phyloP scores from a whole-genome alignment of 2,329 filamentous ascomycete species.

The Alternaria novae-zelandiae region DNA sequence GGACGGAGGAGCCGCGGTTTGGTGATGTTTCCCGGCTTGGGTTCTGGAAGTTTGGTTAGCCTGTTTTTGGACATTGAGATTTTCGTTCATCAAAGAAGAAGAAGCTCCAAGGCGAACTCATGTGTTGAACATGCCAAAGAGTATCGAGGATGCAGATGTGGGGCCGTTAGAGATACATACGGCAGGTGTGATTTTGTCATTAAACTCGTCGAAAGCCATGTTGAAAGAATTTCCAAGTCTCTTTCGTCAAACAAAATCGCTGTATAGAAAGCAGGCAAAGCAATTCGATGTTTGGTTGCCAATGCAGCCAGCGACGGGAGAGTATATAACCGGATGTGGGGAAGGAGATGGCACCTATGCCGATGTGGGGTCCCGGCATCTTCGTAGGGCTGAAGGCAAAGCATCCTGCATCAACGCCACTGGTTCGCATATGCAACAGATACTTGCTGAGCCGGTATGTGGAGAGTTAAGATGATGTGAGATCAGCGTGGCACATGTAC shows the following conservation, averaged over 20 bases:
- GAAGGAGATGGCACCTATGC: conserved; percentile 10
- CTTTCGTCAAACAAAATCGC: not conserved
- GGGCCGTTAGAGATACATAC: conserved; percentile 27
- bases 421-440: not conserved
- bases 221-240: not conserved
- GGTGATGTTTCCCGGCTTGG: conserved; percentile 45
- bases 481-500: not conserved
- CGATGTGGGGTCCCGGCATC: conserved; percentile 38
- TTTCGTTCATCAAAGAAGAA: not conserved
- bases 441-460: not conserved
- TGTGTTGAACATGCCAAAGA: not conserved
- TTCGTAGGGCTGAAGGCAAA: not conserved
- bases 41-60: conserved; percentile 23
- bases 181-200: conserved; percentile 40
- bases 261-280: not conserved
- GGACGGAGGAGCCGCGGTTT: conserved; percentile 50
- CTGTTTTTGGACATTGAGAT: not conserved
- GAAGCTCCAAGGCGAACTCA: not conserved
- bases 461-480: not conserved
- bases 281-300: not conserved
- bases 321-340: conserved; percentile 29
- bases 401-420: not conserved
- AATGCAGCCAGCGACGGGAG: conserved; percentile 1
- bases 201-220: conserved; percentile 42
- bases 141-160: conserved; percentile 16